Conservation (phyloP, 148 eudicot species). For the Heliamphora exappendiculata region DNA sequence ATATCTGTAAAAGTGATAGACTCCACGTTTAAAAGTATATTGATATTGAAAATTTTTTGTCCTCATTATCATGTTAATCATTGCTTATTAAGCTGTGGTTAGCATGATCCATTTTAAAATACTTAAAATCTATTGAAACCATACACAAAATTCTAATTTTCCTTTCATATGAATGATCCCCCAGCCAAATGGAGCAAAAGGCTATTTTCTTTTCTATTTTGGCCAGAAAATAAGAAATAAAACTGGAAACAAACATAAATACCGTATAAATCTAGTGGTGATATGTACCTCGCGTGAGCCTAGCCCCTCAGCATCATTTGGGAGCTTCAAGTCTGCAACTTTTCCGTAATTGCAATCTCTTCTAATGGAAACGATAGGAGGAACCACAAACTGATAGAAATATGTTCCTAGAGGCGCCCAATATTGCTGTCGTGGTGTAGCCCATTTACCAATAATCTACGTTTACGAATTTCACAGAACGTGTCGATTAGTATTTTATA, state of each 20-base stretch:
- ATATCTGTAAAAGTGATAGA: too few relatives aligned
- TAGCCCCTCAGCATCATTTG: constrained; percentile 38
- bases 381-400: constrained; percentile 53
- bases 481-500: not conserved
- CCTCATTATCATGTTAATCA: too few relatives aligned
- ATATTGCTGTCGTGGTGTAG: constrained; percentile 35
- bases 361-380: constrained; percentile 35
- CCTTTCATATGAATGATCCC: too few relatives aligned
- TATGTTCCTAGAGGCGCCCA: constrained; percentile 48
- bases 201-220: not conserved
- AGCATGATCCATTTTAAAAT: too few relatives aligned
- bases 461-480: constrained; percentile 20
- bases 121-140: too few relatives aligned
- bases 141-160: too few relatives aligned
- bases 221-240: not conserved
- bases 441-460: constrained; percentile 52
- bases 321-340: constrained; percentile 45
- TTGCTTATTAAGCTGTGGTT: too few relatives aligned
- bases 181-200: too few relatives aligned
- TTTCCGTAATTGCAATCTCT: constrained; percentile 50
- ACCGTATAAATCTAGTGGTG: not conserved
- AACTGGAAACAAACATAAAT: too few relatives aligned
- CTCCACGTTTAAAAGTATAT: too few relatives aligned
- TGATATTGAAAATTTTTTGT: too few relatives aligned
- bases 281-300: constrained; percentile 42